These are phyloP conservation scores for Blepharisma japonicum DNA, from an alignment of 73 alveolate genomes.

Conservation along the genomic window DNA sequence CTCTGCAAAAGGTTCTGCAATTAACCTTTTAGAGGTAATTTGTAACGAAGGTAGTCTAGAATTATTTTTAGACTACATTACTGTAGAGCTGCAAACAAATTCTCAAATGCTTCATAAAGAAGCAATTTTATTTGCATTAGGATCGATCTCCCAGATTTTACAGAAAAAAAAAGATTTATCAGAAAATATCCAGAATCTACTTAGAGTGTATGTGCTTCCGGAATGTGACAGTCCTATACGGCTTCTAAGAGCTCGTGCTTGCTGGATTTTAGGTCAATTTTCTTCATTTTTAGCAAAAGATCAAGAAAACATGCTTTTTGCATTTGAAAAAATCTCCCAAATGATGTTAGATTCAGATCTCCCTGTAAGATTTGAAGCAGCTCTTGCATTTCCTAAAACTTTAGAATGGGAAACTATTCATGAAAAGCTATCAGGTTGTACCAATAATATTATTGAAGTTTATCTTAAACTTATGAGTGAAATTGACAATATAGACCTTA, in stretches of 20 bases:
- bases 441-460: conserved; percentile 35
- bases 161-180: conserved; percentile 30
- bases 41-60: background rate
- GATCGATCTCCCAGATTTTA: conserved; percentile 36
- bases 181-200: conserved; percentile 35
- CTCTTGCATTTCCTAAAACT: conserved; percentile 42
- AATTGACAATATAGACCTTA: conserved; percentile 62
- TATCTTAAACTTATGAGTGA: conserved; percentile 56
- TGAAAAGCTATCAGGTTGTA: conserved; percentile 38
- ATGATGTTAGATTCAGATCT: conserved; percentile 38
- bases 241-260: conserved; percentile 47
- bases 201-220: conserved; percentile 38
- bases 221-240: conserved; percentile 37
- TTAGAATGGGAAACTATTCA: conserved; percentile 32
- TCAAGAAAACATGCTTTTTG: conserved; percentile 28
- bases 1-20: background rate
- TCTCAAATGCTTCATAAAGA: conserved; percentile 59
- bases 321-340: conserved; percentile 40
- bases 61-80: background rate
- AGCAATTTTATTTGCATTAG: conserved; percentile 40
- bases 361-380: conserved; percentile 60
- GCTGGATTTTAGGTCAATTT: conserved; percentile 59
- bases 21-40: background rate
- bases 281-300: conserved; percentile 31
- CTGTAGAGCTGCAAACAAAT: background rate